Conservation (phyloP, 2,329 filamentous ascomycete species). For the Cryoendolithus antarcticus region DNA sequence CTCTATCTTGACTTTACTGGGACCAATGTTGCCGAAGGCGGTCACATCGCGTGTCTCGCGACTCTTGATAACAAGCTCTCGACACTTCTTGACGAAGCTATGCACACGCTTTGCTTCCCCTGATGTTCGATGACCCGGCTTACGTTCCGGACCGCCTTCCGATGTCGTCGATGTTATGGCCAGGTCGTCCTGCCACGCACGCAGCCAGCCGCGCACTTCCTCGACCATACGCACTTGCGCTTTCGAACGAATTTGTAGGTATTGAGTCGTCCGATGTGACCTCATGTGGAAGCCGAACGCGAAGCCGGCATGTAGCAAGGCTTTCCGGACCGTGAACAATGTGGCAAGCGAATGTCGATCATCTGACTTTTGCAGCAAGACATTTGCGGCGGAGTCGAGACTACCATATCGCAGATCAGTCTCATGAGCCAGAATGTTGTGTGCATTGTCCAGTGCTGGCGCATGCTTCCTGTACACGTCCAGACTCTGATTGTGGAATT, state of each 20-base stretch:
- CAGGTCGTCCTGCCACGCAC: conserved; percentile 40
- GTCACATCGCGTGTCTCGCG: conserved; percentile 27
- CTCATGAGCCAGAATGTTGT: conserved; percentile 33
- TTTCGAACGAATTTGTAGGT: conserved; percentile 51
- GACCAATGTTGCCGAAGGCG: conserved; percentile 23
- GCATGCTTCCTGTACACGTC: conserved; percentile 36
- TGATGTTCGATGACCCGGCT: too few species aligned
- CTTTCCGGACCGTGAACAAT: conserved; percentile 59
- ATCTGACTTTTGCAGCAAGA: conserved; percentile 23
- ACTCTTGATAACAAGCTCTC: conserved; percentile 26
- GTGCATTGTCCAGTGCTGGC: conserved; percentile 36
- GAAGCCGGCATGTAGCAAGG: conserved; percentile 47
- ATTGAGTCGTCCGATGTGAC: conserved; percentile 39
- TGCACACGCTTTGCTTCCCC: conserved; percentile 16
- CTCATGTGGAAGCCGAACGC: conserved; percentile 46
- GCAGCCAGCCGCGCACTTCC: conserved; percentile 40
- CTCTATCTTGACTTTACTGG: conserved; percentile 22
- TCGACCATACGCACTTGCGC: conserved; percentile 42
- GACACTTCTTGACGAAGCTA: conserved; percentile 30
- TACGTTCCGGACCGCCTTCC: conserved; percentile 8
- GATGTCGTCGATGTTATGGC: conserved; percentile 15
- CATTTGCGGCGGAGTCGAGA: conserved; percentile 33
- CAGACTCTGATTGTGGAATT: conserved; percentile 33
- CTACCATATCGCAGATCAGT: conserved; percentile 35
- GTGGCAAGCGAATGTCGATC: conserved; percentile 22